Percentiles rank a stretch among this genome's conserved stretches.
phyloP scores from a whole-genome alignment of 768 basidiomycete genomes.

The Cystobasidium tubakii region DNA sequence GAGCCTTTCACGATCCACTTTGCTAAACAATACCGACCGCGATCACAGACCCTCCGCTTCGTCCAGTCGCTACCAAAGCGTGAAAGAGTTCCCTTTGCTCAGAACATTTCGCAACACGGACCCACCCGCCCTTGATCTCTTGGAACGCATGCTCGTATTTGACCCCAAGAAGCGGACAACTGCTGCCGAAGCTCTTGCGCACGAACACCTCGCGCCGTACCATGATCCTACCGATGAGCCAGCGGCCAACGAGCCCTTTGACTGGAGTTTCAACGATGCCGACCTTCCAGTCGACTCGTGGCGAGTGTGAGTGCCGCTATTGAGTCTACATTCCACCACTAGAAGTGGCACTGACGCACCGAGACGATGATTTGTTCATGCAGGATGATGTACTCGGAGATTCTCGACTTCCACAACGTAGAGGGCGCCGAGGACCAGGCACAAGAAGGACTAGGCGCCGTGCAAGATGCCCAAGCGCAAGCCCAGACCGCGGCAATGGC shows the following conservation, averaged over 20 bases:
- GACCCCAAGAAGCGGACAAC: slow-evolving; percentile 96
- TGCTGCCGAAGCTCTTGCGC: slow-evolving; percentile 78
- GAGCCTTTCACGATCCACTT: no score
- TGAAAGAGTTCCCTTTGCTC: slow-evolving; percentile 86
- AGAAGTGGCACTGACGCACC: no score
- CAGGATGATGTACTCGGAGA: slow-evolving; percentile 99
- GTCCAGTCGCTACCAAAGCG: slow-evolving; percentile 97
- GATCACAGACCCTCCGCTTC: slow-evolving; percentile 92
- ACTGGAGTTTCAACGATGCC: slow-evolving; percentile 99
- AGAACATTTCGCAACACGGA: slow-evolving; percentile 86
- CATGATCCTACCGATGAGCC: slow-evolving; percentile 99
- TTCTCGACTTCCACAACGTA: slow-evolving; percentile 54
- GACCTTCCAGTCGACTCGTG: slow-evolving; percentile 97
- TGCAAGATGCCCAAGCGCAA: slow-evolving; percentile 29
- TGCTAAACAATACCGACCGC: no score
- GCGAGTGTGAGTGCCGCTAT: slow-evolving; percentile 75
- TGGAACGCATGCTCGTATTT: slow-evolving; percentile 98
- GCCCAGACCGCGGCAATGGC: slow-evolving; percentile 21
- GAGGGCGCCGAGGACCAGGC: slow-evolving; percentile 39
- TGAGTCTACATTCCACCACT: no score
- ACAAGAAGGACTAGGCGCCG: slow-evolving; percentile 30
- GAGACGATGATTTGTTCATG: no score
- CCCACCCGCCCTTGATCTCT: slow-evolving; percentile 81
- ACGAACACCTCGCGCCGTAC: slow-evolving; percentile 93
- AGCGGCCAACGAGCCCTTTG: slow-evolving; percentile 86